A percentile compares a stretch with the other conserved stretches of the same genome.
These are phyloP conservation scores for Xenoacremonium recifei DNA, from an alignment of 2,329 filamentous ascomycete genomes.

Conservation along the genomic window DNA sequence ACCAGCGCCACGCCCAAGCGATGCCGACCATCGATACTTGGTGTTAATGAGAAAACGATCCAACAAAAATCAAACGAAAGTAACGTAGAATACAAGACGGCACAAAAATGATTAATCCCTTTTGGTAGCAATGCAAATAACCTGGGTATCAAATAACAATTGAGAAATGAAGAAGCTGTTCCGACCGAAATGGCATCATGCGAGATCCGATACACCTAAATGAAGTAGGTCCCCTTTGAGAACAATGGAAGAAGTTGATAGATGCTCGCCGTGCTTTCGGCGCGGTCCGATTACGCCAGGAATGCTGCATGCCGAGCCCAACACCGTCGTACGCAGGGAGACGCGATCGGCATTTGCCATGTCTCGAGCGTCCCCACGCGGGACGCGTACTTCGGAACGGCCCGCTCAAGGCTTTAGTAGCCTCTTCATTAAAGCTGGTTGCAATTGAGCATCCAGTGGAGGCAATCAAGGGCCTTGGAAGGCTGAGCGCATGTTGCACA, in stretches of 20 bases:
- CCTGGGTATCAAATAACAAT: constrained; percentile 28
- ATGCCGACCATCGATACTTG: no score
- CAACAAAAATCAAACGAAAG: no score
- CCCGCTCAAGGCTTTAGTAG: constrained; percentile 18
- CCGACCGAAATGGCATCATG: neutral
- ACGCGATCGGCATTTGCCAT: constrained; percentile 12
- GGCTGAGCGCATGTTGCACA: no score
- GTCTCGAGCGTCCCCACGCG: constrained; percentile 15
- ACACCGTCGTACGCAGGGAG: constrained; percentile 3
- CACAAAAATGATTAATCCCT: constrained; percentile 1
- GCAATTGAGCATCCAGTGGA: no score
- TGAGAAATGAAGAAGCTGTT: constrained; percentile 21
- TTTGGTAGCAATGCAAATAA: constrained; percentile 2
- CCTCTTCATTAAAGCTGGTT: no score
- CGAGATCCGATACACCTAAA: neutral
- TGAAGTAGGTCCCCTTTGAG: no score
- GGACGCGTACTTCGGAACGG: constrained; percentile 19
- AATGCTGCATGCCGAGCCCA: constrained; percentile 2
- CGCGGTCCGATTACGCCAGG: neutral
- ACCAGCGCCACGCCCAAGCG: constrained; percentile 2
- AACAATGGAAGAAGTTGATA: no score
- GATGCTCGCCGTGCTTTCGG: constrained; percentile 1
- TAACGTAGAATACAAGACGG: no score
- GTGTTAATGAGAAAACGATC: no score
- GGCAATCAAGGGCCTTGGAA: no score